A percentile compares a stretch with the other conserved stretches of the same genome.
phyloP scores from a whole-genome alignment of 257 asterid genomes.

The Solanum dulcamara region DNA sequence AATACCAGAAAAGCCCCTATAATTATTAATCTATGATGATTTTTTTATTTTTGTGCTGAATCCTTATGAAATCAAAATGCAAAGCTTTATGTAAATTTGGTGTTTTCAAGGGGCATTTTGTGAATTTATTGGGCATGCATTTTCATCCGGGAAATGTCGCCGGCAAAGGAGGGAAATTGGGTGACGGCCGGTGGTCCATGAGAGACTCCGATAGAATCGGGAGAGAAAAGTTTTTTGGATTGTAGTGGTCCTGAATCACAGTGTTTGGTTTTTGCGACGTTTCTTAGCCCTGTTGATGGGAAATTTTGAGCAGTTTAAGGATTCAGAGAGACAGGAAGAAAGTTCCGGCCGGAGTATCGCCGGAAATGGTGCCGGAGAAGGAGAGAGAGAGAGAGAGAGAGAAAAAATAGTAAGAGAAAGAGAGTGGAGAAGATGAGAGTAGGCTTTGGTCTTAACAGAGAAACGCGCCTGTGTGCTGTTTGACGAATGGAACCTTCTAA shows the following conservation, averaged over 20 bases:
- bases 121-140: neutral
- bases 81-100: neutral
- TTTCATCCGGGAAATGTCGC: conserved; percentile 15
- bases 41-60: neutral
- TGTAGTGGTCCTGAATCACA: neutral
- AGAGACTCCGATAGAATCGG: conserved; percentile 2
- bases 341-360: neutral
- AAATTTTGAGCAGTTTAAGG: neutral
- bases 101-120: neutral
- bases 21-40: neutral
- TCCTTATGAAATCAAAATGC: neutral
- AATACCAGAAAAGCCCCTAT: neutral
- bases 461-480: neutral
- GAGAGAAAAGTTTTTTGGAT: neutral
- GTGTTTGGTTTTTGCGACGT: neutral
- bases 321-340: neutral
- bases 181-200: conserved; percentile 22
- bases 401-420: neutral
- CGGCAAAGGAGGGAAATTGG: conserved; percentile 1
- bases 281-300: neutral
- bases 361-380: neutral
- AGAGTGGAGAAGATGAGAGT: neutral
- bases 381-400: neutral
- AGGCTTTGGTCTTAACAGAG: neutral
- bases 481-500: neutral